phyloP scores from a whole-genome alignment of 306 rosid genomes.

The Pyrus communis region DNA sequence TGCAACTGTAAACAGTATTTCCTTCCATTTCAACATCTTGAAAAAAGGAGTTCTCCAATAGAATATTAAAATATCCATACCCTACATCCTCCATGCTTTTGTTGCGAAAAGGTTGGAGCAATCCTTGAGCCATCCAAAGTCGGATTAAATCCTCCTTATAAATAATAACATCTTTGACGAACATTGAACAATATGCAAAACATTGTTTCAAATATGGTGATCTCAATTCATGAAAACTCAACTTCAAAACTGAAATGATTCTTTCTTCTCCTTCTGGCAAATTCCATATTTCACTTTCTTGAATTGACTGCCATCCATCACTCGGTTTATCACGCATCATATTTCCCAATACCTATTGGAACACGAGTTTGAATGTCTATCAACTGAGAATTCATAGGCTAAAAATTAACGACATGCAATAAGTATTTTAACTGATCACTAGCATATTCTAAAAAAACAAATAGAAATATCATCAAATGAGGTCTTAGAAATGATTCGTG shows the following conservation, averaged over 20 bases:
- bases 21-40: background rate
- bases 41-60: background rate
- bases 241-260: background rate
- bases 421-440: background rate
- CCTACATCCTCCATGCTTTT: slow-evolving; percentile 4
- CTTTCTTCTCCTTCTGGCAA: background rate
- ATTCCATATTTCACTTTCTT: background rate
- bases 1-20: background rate
- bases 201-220: slow-evolving; percentile 8
- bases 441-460: no score
- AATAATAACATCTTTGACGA: background rate
- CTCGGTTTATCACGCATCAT: background rate
- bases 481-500: no score
- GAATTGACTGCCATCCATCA: background rate
- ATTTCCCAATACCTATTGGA: slow-evolving; percentile 1
- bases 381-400: no score
- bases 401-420: background rate
- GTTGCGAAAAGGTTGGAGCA: background rate
- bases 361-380: background rate
- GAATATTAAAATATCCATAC: no score
- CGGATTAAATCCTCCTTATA: background rate
- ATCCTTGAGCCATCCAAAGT: slow-evolving; percentile 9
- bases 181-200: slow-evolving; percentile 9
- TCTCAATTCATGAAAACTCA: background rate
- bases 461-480: no score